Conservation (phyloP, 2,329 filamentous ascomycete genomes). For the Gliomastix tumulicola region DNA sequence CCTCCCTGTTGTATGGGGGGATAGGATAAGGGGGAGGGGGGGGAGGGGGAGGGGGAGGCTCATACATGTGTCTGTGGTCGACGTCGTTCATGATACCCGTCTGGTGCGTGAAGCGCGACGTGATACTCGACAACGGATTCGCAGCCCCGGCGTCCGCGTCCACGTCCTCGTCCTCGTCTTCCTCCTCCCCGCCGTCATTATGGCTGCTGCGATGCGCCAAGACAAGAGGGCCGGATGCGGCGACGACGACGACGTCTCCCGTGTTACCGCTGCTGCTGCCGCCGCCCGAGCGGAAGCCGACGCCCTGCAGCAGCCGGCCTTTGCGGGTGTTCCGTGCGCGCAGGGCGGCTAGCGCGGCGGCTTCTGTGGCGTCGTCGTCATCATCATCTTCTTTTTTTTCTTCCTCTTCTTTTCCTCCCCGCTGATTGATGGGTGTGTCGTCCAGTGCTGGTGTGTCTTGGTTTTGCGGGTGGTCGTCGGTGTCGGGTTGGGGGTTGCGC, state of each 20-base stretch:
- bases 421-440: neutral
- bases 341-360: conserved; percentile 39
- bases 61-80: conserved; percentile 75
- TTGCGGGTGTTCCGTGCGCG: conserved; percentile 45
- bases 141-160: conserved; percentile 18
- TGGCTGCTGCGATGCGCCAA: too few species aligned
- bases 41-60: conserved; percentile 15
- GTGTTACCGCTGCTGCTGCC: too few species aligned
- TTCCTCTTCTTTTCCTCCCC: conserved; percentile 2
- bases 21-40: conserved; percentile 2
- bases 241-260: too few species aligned
- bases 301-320: conserved; percentile 41
- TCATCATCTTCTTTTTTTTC: conserved; percentile 2
- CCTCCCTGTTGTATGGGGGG: neutral
- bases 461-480: neutral
- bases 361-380: conserved; percentile 13
- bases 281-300: conserved; percentile 52
- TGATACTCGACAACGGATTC: too few species aligned
- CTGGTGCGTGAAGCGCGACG: conserved; percentile 68
- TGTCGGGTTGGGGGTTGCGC: neutral
- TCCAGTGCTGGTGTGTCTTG: neutral
- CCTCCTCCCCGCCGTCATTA: too few species aligned
- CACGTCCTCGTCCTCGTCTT: conserved; percentile 17
- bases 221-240: conserved; percentile 19
- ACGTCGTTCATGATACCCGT: conserved; percentile 60